Base-by-base conservation (phyloP, 2,329 filamentous ascomycete genomes). In the Verticillium isaacii region DNA sequence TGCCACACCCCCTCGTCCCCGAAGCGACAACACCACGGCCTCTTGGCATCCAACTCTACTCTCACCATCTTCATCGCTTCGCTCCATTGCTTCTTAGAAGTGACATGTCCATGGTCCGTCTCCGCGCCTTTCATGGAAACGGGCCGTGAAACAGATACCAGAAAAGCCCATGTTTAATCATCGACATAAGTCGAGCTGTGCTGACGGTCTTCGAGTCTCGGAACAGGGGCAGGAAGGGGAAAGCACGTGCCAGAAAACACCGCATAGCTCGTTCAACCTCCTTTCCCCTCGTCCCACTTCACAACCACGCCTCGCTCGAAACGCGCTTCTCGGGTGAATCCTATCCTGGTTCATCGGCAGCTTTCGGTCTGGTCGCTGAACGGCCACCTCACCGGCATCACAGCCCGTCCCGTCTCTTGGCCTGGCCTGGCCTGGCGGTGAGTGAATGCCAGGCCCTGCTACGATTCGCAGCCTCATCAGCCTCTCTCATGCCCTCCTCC, bases 241-340 rank as follows among this genome's bases (percentile, higher is more conserved):
- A 60, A 60, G 36, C 58, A 60, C 41, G 37, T 60, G 58, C 41
- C 41, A 56, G 58, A 60, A 60, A 36, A 54, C 41, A 56, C 41
- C 58, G 58, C 58, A 60, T 60, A 17, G n/a, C 39, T 58, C 36
- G 39, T 39, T 45, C n/a, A 50, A 50, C 19, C n/a, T 50, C 5
- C 41, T 25, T 32, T 25, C 55, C 19, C 32, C 9, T 56, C 52
- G 52, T 32, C 29, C 25, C 52, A 34, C 52, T 56, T 50, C 41
- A 50, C 41, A n/a, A 50, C 41, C n/a, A 23, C 41, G n/a, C 23
- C 8, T 50, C n/a, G 41, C 41, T 50, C 41, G n/a, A 45, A 6
- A 45, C 39, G 17, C 17, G 12, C 41, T 23, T 50, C 41, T 50
- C 41, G 41, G 41, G 41, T n/a, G 19, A 50, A 9, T 23, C 2